Evolutionary conservation across 208 protist genomes (phyloP), one percentile per base, ranked within the genome.

Genomic region (Trypanosoma caninum): DNA sequence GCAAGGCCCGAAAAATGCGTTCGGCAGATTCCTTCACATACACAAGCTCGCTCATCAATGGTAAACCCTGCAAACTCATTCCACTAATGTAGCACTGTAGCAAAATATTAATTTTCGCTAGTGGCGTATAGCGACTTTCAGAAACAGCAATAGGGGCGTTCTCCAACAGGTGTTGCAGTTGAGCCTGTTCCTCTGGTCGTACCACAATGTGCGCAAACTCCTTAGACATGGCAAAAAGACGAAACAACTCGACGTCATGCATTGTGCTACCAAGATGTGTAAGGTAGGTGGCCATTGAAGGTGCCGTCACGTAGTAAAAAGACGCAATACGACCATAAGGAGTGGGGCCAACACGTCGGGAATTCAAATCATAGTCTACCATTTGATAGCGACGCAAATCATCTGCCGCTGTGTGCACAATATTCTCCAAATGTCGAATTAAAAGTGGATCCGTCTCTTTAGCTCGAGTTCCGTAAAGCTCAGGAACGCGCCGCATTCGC

Each of bases 61-160:
- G 95, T 76, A 99, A 97, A 6, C 98, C 98, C n/a, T 98, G 93
- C 1, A 99, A 72, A 23, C 69, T 77, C 47, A 99, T 89, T 57
- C 89, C 80, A 35, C 97, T 99, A 63, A 99, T 99, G 81, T 99
- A 99, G 37, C 96, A 91, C 76, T 99, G 99, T 13, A 99, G 80
- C 5, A 99, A 80, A 11, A 99, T 81, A 74, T 99, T 99, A 46
- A 99, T 94, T 80, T 99, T 99, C 9, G 97, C 96, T 23, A 89
- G 61, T 5, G 95, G 83, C 48, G 99, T 97, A 47, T 99, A 97
- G 30, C 95, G 72, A 35, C 65, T 74, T 74, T 99, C 98, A 53
- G 97, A 97, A 45, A 99, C 89, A 8, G 98, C 98, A 48, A 99
- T 93, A 0, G 98, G 99, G 2, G 98, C 97, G 50, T 83, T 87